Evolutionary conservation across 495 filamentous ascomycete species (phyloP).

Genomic region (Neurospora cerealis): DNA sequence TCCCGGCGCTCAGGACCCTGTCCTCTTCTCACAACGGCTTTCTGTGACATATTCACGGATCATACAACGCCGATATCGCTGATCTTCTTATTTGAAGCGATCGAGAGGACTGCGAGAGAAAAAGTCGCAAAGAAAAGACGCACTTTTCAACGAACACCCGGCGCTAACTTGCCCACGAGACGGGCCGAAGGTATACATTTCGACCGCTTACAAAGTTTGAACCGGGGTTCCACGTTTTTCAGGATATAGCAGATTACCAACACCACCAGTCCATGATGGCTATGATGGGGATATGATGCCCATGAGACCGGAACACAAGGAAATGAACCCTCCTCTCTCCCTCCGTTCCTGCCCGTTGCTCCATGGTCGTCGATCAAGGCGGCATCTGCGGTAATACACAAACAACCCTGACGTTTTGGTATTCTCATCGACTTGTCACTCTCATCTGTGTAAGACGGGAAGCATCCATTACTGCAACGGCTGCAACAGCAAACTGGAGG

Average conservation of each 20-base stretch:
- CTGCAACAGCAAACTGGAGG: background rate
- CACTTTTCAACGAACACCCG: background rate
- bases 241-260: background rate
- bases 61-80: background rate
- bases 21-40: background rate
- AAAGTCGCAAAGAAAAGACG: background rate
- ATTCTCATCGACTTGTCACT: background rate
- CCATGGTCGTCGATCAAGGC: background rate
- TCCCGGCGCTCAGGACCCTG: background rate
- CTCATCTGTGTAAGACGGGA: background rate
- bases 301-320: background rate
- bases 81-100: background rate
- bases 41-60: background rate
- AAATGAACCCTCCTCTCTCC: background rate
- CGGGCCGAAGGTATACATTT: background rate
- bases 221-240: background rate
- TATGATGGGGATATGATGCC: background rate
- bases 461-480: background rate
- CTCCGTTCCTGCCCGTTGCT: background rate
- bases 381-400: background rate
- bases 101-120: background rate
- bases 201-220: background rate
- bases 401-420: background rate
- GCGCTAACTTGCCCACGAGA: background rate
- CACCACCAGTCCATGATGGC: background rate